Evolutionary conservation across 768 basidiomycete species (phyloP).

Genomic region (Amyloporia xantha): DNA sequence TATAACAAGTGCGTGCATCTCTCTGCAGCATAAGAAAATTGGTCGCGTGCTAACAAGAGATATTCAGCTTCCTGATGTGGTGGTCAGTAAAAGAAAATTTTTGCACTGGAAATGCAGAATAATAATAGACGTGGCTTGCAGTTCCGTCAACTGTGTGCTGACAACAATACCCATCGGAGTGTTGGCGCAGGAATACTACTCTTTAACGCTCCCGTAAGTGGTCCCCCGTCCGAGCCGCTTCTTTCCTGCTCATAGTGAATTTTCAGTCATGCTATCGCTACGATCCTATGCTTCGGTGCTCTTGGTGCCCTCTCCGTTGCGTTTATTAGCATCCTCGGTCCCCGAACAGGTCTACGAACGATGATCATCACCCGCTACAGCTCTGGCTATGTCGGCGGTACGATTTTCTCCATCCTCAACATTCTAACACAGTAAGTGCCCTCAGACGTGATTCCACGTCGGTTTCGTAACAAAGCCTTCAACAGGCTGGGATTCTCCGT

Average conservation of each 20-base stretch:
- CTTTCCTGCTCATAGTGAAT: no score
- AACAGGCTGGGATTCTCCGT: slow-evolving; percentile 41
- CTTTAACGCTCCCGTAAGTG: slow-evolving; percentile 39
- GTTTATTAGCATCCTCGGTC: slow-evolving; percentile 49
- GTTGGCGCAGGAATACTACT: slow-evolving; percentile 41
- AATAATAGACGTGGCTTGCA: slow-evolving; percentile 5
- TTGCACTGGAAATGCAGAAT: not conserved
- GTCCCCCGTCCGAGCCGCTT: no score
- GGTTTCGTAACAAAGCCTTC: not conserved
- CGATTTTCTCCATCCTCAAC: slow-evolving; percentile 45
- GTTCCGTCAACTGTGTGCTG: slow-evolving; percentile 38
- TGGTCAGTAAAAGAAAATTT: slow-evolving; percentile 25
- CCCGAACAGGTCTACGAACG: slow-evolving; percentile 44
- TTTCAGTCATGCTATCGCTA: slow-evolving; percentile 36
- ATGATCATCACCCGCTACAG: slow-evolving; percentile 47
- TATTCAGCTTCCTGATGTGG: slow-evolving; percentile 38
- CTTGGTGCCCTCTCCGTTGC: slow-evolving; percentile 36
- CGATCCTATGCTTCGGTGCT: slow-evolving; percentile 39
- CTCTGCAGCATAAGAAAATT: slow-evolving; percentile 4
- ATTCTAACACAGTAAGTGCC: slow-evolving; percentile 35
- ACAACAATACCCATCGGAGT: slow-evolving; percentile 46
- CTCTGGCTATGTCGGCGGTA: slow-evolving; percentile 42
- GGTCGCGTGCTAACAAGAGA: not conserved
- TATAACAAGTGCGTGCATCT: slow-evolving; percentile 36
- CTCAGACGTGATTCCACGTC: not conserved